Percentiles rank a stretch among this genome's conserved stretches.
phyloP scores from a whole-genome alignment of 768 basidiomycete species.

The Lyophyllum semitale region DNA sequence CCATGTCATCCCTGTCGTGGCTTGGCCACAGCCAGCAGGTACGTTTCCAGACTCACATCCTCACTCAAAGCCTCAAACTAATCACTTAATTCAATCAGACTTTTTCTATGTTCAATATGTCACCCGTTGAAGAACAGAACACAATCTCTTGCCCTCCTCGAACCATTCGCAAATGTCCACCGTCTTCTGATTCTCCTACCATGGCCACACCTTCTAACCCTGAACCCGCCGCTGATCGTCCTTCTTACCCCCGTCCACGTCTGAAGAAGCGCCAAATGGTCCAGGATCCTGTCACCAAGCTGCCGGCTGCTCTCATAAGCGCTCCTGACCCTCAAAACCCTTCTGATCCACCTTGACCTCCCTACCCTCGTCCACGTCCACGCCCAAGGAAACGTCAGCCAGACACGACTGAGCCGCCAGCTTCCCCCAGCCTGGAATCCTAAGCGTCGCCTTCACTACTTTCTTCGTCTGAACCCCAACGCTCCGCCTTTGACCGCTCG shows the following conservation, averaged over 20 bases:
- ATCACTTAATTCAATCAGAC: not conserved
- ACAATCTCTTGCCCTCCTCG: not conserved
- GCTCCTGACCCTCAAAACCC: not conserved
- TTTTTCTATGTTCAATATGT: not conserved
- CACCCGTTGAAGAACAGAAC: not conserved
- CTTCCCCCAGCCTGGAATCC: not conserved
- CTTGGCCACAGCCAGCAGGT: not conserved
- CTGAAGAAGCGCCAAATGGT: not conserved
- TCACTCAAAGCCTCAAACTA: no score
- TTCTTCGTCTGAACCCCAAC: not conserved
- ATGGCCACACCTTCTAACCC: no score
- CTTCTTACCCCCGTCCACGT: not conserved
- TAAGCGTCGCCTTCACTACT: not conserved
- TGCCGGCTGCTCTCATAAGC: no score
- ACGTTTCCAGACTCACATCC: not conserved
- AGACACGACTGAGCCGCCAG: not conserved
- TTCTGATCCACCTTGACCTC: not conserved
- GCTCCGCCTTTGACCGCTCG: not conserved
- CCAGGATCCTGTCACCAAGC: not conserved
- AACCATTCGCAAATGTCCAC: not conserved
- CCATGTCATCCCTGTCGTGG: not conserved
- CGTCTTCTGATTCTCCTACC: not conserved
- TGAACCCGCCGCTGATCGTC: not conserved
- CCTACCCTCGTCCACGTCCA: not conserved
- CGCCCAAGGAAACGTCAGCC: not conserved